Base-by-base conservation (phyloP, 192 early-diverging fungal genomes). In the Mortierella claussenii region DNA sequence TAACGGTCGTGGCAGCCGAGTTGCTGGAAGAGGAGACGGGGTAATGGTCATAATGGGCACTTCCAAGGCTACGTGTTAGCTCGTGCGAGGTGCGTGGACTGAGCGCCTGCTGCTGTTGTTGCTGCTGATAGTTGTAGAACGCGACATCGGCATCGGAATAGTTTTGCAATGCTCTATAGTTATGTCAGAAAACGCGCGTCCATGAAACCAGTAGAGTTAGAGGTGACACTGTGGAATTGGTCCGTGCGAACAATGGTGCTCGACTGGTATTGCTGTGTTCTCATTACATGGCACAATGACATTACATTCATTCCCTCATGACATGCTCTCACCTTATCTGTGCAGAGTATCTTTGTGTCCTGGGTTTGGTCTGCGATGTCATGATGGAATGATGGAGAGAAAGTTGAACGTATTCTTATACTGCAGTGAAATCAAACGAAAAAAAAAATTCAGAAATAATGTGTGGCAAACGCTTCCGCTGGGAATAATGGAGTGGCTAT, bases 311-410 rank as follows among this genome's bases (percentile, higher is more conserved):
- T 31, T 45, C 18, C 4, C 53, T 52, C 27, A 2, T 34, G 36
- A n/a, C n/a, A n/a, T n/a, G 44, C 13, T 20, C 18, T 50, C 62
- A 70, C 68, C 59, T 70, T 40, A 62, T 70, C 40, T 70, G 68
- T 49, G 42, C 59, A 55, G 58, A 70, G 52, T 70, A 70, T 4
- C 59, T 24, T 13, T 70, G 33, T 23, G 52, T 34, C 12, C 12
- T 52, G 0, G 43, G 13, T 37, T 49, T 40, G 28, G 42, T 45
- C 42, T 55, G 52, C 8, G 20, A 24, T 17, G 60, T 24, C 69
- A 71, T 63, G 15, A 33, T 54, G 2, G 10, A 20, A 49, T 36
- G n/a, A n/a, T n/a, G n/a, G n/a, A n/a, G n/a, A n/a, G n/a, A n/a
- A n/a, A n/a, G n/a, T n/a, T 42, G 4, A 6, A 27, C 20, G 21